Base-by-base conservation (phyloP, 2,329 filamentous ascomycete genomes). In the Triangularia verruculosa region DNA sequence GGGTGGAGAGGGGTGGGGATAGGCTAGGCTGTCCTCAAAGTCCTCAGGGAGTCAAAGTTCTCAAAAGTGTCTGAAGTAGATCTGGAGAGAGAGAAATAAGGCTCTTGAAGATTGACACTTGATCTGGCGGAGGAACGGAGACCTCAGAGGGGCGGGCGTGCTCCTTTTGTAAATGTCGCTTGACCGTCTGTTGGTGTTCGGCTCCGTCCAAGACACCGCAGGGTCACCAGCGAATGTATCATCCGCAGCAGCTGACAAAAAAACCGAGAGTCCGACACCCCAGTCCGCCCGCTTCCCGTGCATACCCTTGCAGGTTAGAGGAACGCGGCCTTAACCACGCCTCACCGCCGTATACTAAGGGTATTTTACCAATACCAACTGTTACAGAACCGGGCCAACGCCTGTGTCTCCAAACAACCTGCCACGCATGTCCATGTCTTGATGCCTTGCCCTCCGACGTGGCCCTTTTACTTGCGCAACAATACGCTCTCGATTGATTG, bases 271-370 rank as follows among this genome's bases (percentile, higher is more conserved):
- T 64, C 69, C 69, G 66, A 68, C 63, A 65, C 61, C 52, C 56
- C 58, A 9, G 32, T 53, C 15, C 39, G 51, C 59, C n/a, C 27
- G 57, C 25, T 24, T 17, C 52, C 57, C 57, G 54, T 63, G 53
- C 58, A 51, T 53, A 66, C 67, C 64, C 62, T 66, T 65, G 64
- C 54, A 55, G 57, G 61, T 61, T 62, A 64, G 65, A 61, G 59
- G 57, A 61, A 54, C 63, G 59, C 61, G 64, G 65, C 61, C 62
- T 62, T 25, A 20, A 57, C 24, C 53, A 3, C 76, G 77, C 4
- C 74, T 76, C 62, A 80, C 78, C 51, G 74, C 73, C 57, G 84
- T 82, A 58, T 84, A 82, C 66, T 80, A 78, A 68, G 77, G 78
- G 51, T 76, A 72, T 60, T 83, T 78, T 39, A n/a, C 34, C n/a